phyloP scores from a whole-genome alignment of 208 protist genomes.

The Trypanosoma brucei region DNA sequence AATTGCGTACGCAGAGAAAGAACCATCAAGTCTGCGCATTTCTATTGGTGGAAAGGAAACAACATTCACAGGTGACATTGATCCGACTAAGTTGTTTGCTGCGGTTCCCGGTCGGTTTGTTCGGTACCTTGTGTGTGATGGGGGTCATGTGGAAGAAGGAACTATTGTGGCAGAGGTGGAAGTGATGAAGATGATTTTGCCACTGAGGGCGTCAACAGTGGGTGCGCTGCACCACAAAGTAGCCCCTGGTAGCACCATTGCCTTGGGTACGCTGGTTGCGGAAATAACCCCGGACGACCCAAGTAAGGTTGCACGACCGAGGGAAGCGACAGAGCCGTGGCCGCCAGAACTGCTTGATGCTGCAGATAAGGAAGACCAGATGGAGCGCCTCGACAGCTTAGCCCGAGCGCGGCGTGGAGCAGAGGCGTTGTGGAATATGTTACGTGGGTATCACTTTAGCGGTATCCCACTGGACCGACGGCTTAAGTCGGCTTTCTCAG shows the following conservation, averaged over 20 bases:
- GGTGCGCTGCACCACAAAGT: constrained; percentile 78
- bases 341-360: constrained; percentile 36
- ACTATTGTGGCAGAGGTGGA: constrained; percentile 94
- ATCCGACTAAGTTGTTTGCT: constrained; percentile 93
- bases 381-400: constrained; percentile 61
- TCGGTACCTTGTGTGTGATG: constrained; percentile 92
- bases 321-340: constrained; percentile 63
- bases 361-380: constrained; percentile 25
- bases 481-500: constrained; percentile 39
- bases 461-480: constrained; percentile 48
- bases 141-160: constrained; percentile 82
- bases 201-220: constrained; percentile 71
- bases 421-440: constrained; percentile 69
- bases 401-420: constrained; percentile 50
- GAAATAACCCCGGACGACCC: constrained; percentile 92
- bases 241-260: constrained; percentile 87
- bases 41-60: constrained; percentile 88
- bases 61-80: constrained; percentile 91
- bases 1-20: constrained; percentile 91
- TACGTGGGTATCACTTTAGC: constrained; percentile 64
- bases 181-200: constrained; percentile 99
- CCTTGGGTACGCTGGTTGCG: constrained; percentile 91
- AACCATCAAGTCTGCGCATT: constrained; percentile 87
- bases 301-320: constrained; percentile 64
- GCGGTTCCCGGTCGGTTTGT: constrained; percentile 94